Evolutionary conservation across 805 yeast genomes (phyloP).

Genomic region (Wickerhamomyces queroliae): DNA sequence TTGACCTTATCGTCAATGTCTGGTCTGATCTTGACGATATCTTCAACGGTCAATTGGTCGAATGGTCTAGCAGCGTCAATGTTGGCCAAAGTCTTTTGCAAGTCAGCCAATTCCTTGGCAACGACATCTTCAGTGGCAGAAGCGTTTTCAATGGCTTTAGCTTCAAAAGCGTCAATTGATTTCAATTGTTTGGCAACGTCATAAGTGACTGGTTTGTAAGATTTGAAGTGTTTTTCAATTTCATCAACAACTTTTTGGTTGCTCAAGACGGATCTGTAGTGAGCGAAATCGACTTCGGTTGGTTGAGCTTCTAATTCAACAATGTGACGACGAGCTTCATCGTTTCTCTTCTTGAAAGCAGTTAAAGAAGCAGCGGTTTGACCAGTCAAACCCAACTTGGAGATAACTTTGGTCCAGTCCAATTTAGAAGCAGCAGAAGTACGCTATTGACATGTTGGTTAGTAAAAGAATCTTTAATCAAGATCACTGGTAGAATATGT

Average conservation of each 20-base stretch:
- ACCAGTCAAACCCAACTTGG: slow-evolving; percentile 89
- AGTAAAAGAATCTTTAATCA: slow-evolving; percentile 6
- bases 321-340: slow-evolving; percentile 87
- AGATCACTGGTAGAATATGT: background rate
- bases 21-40: slow-evolving; percentile 92
- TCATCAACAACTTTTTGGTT: slow-evolving; percentile 75
- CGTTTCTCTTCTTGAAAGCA: slow-evolving; percentile 96
- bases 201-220: slow-evolving; percentile 79
- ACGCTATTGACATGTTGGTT: slow-evolving; percentile 29
- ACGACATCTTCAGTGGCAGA: slow-evolving; percentile 88
- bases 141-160: slow-evolving; percentile 94
- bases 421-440: slow-evolving; percentile 71
- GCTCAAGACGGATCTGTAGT: slow-evolving; percentile 76
- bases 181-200: slow-evolving; percentile 87
- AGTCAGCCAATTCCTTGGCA: slow-evolving; percentile 74
- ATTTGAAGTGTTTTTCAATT: slow-evolving; percentile 68
- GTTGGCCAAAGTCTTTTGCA: slow-evolving; percentile 84
- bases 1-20: slow-evolving; percentile 94
- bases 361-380: slow-evolving; percentile 83
- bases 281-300: slow-evolving; percentile 71
- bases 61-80: slow-evolving; percentile 97
- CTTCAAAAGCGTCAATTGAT: slow-evolving; percentile 89
- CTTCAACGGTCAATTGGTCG: slow-evolving; percentile 94
- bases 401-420: slow-evolving; percentile 91
- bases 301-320: slow-evolving; percentile 67